Conservation (phyloP, 345 rosid genomes). For the Microthlaspi erraticum region DNA sequence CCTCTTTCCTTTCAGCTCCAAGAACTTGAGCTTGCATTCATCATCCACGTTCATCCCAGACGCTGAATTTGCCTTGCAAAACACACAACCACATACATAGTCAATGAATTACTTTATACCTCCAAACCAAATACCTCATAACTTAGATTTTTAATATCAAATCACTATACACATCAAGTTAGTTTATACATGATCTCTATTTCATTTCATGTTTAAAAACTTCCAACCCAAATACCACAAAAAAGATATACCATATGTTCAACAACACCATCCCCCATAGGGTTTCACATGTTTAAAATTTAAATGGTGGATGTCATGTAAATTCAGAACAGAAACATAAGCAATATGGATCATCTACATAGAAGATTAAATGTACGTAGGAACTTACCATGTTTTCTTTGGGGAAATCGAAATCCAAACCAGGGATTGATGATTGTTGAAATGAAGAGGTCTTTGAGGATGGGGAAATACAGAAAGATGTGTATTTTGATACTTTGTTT, state of each 20-base stretch:
- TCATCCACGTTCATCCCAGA: constrained; percentile 79
- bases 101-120: neutral
- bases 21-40: constrained; percentile 71
- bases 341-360: constrained; percentile 4
- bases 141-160: neutral
- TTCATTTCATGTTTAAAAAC: neutral
- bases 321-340: constrained; percentile 3
- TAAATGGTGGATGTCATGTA: neutral
- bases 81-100: neutral
- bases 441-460: constrained; percentile 13
- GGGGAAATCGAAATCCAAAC: constrained; percentile 8
- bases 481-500: constrained; percentile 6
- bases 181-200: neutral
- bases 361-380: neutral
- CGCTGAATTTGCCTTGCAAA: constrained; percentile 66
- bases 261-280: neutral
- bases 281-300: neutral
- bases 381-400: constrained; percentile 36
- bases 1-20: constrained; percentile 73
- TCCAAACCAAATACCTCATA: constrained; percentile 9
- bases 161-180: constrained; percentile 6
- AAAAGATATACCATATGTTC: neutral
- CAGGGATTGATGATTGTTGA: constrained; percentile 9
- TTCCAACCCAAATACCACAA: neutral
- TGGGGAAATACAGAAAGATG: neutral